Percentiles rank a stretch among this genome's conserved stretches.
Conservation (phyloP, 202 grass and related monocot genomes). For the Cymbopogon flexuosus region DNA sequence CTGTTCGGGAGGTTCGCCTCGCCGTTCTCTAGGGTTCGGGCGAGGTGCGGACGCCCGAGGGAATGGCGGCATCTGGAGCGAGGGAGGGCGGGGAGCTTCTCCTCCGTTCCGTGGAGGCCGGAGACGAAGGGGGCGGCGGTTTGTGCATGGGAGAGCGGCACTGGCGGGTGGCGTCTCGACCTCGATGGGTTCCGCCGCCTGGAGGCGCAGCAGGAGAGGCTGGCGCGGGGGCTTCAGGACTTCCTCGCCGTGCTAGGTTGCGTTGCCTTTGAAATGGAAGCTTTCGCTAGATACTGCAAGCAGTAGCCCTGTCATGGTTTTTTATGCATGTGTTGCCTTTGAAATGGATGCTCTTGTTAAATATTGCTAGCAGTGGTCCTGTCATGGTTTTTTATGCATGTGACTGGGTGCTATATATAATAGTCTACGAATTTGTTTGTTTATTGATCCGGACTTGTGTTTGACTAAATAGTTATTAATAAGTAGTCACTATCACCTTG, state of each 20-base stretch:
- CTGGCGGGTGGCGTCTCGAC: constrained; percentile 36
- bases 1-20: background rate
- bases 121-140: too few relatives aligned
- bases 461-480: background rate
- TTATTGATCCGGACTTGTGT: background rate
- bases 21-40: background rate
- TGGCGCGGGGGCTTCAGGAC: constrained; percentile 48
- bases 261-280: background rate
- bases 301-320: background rate
- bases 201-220: too few relatives aligned
- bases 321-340: background rate
- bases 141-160: too few relatives aligned
- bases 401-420: background rate
- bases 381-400: background rate
- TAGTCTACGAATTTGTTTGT: background rate
- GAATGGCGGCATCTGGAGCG: constrained; percentile 26
- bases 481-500: background rate
- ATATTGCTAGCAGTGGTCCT: background rate
- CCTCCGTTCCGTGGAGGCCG: background rate
- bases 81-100: constrained; percentile 52
- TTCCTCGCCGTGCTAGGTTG: constrained; percentile 65
- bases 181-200: constrained; percentile 45
- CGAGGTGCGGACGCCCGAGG: background rate
- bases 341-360: background rate
- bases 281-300: background rate